phyloP scores from a whole-genome alignment of 768 basidiomycete genomes.

The Hericium coralloides region DNA sequence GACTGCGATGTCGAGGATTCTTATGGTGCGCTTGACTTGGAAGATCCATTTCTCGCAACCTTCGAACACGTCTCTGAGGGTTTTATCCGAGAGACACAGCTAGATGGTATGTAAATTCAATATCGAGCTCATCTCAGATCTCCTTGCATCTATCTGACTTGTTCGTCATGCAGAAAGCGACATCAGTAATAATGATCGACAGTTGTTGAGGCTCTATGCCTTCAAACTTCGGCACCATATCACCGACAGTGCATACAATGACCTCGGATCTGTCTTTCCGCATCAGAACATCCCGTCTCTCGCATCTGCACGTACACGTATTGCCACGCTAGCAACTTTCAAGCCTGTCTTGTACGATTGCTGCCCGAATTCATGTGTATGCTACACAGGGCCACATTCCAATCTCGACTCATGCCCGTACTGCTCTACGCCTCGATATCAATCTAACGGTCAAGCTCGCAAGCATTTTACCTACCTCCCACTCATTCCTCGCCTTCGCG shows the following conservation, averaged over 20 bases:
- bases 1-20: no score
- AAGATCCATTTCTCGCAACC: no score
- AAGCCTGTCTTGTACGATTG: constrained; percentile 29
- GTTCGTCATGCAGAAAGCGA: no score
- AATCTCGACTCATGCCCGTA: constrained; percentile 23
- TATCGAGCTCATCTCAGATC: no score
- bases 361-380: constrained; percentile 33
- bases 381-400: constrained; percentile 25
- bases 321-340: constrained; percentile 24
- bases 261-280: constrained; percentile 20
- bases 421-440: constrained; percentile 23
- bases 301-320: constrained; percentile 15
- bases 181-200: no score
- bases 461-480: constrained; percentile 29
- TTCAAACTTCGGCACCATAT: constrained; percentile 22
- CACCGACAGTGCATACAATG: constrained; percentile 19
- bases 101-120: no score
- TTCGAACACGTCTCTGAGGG: no score
- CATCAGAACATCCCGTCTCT: constrained; percentile 7
- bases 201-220: constrained; percentile 21
- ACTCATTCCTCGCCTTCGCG: constrained; percentile 27
- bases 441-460: constrained; percentile 15
- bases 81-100: no score
- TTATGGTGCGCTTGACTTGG: no score
- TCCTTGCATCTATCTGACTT: no score